Base-by-base conservation (phyloP, 495 filamentous ascomycete species). In the Penicillium maclennaniae region DNA sequence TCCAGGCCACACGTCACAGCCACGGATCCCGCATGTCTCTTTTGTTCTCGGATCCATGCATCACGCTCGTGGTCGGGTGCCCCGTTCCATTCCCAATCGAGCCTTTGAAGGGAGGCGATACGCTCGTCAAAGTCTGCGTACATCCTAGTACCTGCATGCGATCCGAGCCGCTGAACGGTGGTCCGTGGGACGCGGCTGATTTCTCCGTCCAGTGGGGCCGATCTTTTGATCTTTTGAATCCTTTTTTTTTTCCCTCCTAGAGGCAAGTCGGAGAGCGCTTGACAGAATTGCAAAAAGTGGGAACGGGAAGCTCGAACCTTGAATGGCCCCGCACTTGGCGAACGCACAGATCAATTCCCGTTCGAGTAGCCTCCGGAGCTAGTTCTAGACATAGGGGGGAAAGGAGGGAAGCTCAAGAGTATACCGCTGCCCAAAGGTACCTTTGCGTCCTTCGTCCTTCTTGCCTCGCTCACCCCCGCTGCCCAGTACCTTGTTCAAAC, bases 141-240 rank as follows among this genome's bases (percentile, higher is more conserved):
- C 58, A 64, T 64, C 61, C 58, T 58, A 67, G 63, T 67, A 67
- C 63, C 63, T 67, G 63, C 63, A 67, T 61, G 55, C 63, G 63
- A 67, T 62, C 63, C 63, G 63, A 67, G 45, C 63, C 63, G 63
- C 56, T 67, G 63, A 67, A 67, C 63, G 63, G 48, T 64, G 60
- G 55, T 55, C 61, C 48, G 61, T 61, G 61, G 61, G 60, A 43
- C 36, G 20, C 58, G 63, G 63, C 40, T 54, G 48, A 57, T 56
- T 31, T 67, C 59, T 60, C 63, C 63, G 58, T 40, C 20, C 37
- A 25, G 12, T 25, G 23, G 21, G 36, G 21, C 23, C 23, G 23
- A 2, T 2, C 2, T 23, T 2, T 23, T 23, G 23, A 5, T 23
- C 23, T 5, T 23, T 23, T 23, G n/a, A n/a, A n/a, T 23, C 23